phyloP scores from a whole-genome alignment of 2,329 filamentous ascomycete species.

The Botrytis tulipae region DNA sequence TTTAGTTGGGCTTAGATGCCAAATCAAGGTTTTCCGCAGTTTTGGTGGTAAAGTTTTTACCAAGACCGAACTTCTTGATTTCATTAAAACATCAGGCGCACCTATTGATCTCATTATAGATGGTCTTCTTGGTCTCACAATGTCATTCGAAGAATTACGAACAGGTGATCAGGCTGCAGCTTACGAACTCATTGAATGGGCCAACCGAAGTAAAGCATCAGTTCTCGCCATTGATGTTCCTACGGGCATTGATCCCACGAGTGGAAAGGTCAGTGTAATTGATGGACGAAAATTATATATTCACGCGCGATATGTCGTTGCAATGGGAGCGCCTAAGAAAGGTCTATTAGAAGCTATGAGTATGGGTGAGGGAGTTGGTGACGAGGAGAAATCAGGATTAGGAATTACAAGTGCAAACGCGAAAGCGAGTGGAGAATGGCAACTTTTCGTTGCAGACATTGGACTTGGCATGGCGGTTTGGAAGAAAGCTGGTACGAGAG shows the following conservation, averaged over 20 bases:
- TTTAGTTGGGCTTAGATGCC: slow-evolving; percentile 74
- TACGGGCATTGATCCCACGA: slow-evolving; percentile 79
- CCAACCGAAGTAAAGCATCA: slow-evolving; percentile 80
- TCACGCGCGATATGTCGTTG: slow-evolving; percentile 77
- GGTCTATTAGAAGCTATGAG: slow-evolving; percentile 74
- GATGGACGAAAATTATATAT: slow-evolving; percentile 80
- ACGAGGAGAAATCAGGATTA: slow-evolving; percentile 34
- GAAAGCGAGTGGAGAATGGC: slow-evolving; percentile 54
- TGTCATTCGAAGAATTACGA: slow-evolving; percentile 84
- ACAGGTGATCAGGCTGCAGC: slow-evolving; percentile 79
- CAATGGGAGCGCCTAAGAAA: slow-evolving; percentile 81
- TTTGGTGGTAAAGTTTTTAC: slow-evolving; percentile 72
- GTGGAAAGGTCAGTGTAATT: slow-evolving; percentile 62
- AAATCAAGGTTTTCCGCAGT: slow-evolving; percentile 79
- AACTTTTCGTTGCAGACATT: slow-evolving; percentile 81
- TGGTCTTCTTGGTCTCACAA: slow-evolving; percentile 80
- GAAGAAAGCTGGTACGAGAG: slow-evolving; percentile 78
- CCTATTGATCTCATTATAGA: slow-evolving; percentile 82
- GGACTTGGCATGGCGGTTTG: slow-evolving; percentile 80
- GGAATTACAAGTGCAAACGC: slow-evolving; percentile 18
- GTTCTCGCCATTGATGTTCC: slow-evolving; percentile 89
- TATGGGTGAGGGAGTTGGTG: slow-evolving; percentile 32
- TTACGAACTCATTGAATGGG: slow-evolving; percentile 90
- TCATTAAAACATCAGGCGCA: slow-evolving; percentile 56
- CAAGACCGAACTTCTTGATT: slow-evolving; percentile 61